phyloP scores from a whole-genome alignment of 208 protist species.

The Acanthamoeba royreba region DNA sequence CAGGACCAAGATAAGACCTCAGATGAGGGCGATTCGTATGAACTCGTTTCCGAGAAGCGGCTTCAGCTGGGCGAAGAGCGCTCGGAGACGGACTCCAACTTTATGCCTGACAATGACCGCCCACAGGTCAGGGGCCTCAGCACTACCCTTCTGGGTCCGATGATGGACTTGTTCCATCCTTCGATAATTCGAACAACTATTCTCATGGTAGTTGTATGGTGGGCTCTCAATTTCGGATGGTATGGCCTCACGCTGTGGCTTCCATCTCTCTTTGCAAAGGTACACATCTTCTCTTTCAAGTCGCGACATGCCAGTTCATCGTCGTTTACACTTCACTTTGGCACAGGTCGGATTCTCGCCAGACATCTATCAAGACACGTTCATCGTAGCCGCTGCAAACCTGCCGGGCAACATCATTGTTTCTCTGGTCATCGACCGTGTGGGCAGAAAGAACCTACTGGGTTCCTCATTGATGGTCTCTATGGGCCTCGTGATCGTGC shows the following conservation, averaged over 20 bases:
- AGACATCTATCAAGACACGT: constrained; percentile 42
- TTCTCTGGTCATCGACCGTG: constrained; percentile 41
- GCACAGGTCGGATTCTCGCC: not conserved
- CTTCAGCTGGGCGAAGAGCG: not conserved
- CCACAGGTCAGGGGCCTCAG: not conserved
- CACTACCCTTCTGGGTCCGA: not conserved
- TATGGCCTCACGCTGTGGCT: constrained; percentile 59
- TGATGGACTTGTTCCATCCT: not conserved
- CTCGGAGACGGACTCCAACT: not conserved
- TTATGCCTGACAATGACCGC: not conserved
- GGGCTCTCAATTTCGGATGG: constrained; percentile 53
- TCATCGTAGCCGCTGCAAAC: not conserved
- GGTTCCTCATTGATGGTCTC: not conserved
- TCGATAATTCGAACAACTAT: constrained; percentile 22
- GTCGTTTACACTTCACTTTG: not conserved
- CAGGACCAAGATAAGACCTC: not conserved
- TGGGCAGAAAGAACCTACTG: constrained; percentile 51
- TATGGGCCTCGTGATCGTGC: not conserved
- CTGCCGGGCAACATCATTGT: constrained; percentile 37
- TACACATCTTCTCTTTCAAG: not conserved
- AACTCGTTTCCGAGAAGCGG: not conserved
- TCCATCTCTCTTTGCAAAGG: constrained; percentile 46
- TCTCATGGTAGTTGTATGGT: constrained; percentile 44
- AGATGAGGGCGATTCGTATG: not conserved
- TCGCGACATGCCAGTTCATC: no score